phyloP scores from a whole-genome alignment of 352 stramenopile species.

The Phytophthora lateralis region DNA sequence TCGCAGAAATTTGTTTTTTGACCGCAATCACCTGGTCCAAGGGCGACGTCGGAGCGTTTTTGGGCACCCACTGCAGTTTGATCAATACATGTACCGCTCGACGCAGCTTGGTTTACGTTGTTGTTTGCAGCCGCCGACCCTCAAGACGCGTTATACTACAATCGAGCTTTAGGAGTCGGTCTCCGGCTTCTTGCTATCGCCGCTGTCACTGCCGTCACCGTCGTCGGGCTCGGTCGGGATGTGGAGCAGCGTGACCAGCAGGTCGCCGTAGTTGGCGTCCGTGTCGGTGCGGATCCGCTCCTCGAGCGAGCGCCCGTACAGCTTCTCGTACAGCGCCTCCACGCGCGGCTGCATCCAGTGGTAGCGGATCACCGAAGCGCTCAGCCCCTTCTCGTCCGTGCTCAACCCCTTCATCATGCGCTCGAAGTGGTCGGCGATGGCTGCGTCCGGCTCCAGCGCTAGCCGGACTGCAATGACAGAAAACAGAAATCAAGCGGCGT shows the following conservation, averaged over 20 bases:
- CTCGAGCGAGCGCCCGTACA: constrained; percentile 49
- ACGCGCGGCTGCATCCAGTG: constrained; percentile 50
- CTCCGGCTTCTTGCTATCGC: constrained; percentile 10
- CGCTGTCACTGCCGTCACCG: background rate
- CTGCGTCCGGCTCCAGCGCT: constrained; percentile 53
- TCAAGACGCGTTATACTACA: background rate
- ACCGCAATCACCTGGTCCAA: constrained; percentile 7
- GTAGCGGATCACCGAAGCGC: constrained; percentile 60
- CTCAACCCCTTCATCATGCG: constrained; percentile 61
- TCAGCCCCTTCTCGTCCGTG: constrained; percentile 66
- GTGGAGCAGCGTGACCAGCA: constrained; percentile 59
- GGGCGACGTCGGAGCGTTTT: constrained; percentile 6
- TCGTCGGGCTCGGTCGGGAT: constrained; percentile 23
- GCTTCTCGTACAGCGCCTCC: constrained; percentile 46
- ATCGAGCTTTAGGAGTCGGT: background rate
- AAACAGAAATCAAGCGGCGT: constrained; percentile 12
- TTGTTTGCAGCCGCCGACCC: constrained; percentile 1
- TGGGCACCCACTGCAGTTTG: background rate
- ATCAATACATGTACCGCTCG: too few species aligned
- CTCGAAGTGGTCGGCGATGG: constrained; percentile 60
- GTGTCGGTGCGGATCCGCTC: constrained; percentile 62
- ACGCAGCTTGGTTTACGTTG: background rate
- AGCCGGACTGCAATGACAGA: constrained; percentile 45
- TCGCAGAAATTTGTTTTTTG: constrained; percentile 5
- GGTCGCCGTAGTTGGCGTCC: constrained; percentile 57